phyloP scores from a whole-genome alignment of 805 yeast genomes.

The Candida caryicola region DNA sequence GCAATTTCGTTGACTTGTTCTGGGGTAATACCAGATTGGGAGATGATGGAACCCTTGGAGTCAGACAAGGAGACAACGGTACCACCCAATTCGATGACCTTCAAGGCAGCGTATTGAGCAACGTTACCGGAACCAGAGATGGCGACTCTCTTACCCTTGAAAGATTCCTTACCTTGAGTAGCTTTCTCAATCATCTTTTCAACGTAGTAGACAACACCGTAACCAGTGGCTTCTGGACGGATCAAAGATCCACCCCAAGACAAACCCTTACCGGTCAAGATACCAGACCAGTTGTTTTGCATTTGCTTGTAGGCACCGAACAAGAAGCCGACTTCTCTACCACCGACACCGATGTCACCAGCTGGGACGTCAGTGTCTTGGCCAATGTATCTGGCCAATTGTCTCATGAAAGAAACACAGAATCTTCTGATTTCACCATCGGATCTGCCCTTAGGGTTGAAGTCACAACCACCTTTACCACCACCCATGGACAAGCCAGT shows the following conservation, averaged over 20 bases:
- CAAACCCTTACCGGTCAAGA: slow-evolving; percentile 95
- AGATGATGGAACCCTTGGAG: slow-evolving; percentile 85
- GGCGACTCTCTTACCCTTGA: slow-evolving; percentile 91
- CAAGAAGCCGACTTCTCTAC: slow-evolving; percentile 90
- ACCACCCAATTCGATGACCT: slow-evolving; percentile 96
- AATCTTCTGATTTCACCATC: slow-evolving; percentile 94
- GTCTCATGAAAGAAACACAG: slow-evolving; percentile 94
- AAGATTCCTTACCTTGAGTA: slow-evolving; percentile 81
- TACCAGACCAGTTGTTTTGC: slow-evolving; percentile 95
- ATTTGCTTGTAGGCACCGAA: slow-evolving; percentile 94
- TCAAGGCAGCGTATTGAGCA: slow-evolving; percentile 98
- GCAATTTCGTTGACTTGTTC: slow-evolving; percentile 75
- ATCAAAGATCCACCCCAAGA: slow-evolving; percentile 99
- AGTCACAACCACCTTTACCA: slow-evolving; percentile 99
- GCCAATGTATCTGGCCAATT: slow-evolving; percentile 93
- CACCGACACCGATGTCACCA: slow-evolving; percentile 99
- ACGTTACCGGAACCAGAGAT: slow-evolving; percentile 98
- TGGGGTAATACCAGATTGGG: slow-evolving; percentile 76
- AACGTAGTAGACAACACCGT: slow-evolving; percentile 94
- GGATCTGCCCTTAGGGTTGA: slow-evolving; percentile 93
- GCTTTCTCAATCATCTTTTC: slow-evolving; percentile 97
- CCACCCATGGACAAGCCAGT: slow-evolving; percentile 99
- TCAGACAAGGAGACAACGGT: slow-evolving; percentile 91
- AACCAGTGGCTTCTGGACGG: slow-evolving; percentile 99
- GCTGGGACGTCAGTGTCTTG: slow-evolving; percentile 98